Conservation (phyloP, 1,284 basidiomycete genomes). For the Apiotrichum laibachii region DNA sequence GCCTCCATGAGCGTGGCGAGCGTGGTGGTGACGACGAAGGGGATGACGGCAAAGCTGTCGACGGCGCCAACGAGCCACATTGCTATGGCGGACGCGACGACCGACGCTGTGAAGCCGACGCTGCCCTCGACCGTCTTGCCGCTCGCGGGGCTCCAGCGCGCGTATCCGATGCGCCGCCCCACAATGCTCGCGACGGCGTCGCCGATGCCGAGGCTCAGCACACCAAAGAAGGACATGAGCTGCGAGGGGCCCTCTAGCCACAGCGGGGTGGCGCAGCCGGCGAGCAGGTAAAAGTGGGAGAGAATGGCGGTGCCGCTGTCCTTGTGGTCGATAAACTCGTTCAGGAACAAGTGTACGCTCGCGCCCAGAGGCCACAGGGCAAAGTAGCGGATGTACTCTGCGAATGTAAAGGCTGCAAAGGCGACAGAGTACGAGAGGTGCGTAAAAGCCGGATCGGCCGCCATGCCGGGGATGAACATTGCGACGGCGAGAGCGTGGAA, state of each 20-base stretch:
- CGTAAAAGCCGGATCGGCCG: conserved; percentile 89
- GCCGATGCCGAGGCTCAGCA: conserved; percentile 85
- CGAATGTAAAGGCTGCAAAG: conserved; percentile 90
- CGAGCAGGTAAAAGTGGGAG: conserved; percentile 94
- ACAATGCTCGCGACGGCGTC: conserved; percentile 92
- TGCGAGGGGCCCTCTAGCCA: conserved; percentile 87
- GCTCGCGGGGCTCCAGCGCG: conserved; percentile 77
- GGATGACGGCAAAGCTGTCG: conserved; percentile 60
- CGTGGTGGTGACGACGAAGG: conserved; percentile 53
- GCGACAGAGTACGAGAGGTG: conserved; percentile 91
- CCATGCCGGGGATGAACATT: conserved; percentile 93
- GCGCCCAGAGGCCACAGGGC: conserved; percentile 96
- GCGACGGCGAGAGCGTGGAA: conserved; percentile 94
- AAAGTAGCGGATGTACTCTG: conserved; percentile 95
- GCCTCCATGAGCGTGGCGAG: conserved; percentile 77
- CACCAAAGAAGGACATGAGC: conserved; percentile 81
- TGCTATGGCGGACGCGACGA: conserved; percentile 66
- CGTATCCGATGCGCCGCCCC: conserved; percentile 74
- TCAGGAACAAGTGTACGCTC: conserved; percentile 90
- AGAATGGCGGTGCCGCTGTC: conserved; percentile 95
- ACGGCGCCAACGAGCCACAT: conserved; percentile 68
- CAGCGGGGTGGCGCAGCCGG: conserved; percentile 86
- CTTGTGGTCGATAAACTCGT: conserved; percentile 93
- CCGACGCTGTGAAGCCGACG: conserved; percentile 71
- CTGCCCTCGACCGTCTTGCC: conserved; percentile 92